Conservation (phyloP, 768 basidiomycete genomes). For the Dacryopinax spathularia region DNA sequence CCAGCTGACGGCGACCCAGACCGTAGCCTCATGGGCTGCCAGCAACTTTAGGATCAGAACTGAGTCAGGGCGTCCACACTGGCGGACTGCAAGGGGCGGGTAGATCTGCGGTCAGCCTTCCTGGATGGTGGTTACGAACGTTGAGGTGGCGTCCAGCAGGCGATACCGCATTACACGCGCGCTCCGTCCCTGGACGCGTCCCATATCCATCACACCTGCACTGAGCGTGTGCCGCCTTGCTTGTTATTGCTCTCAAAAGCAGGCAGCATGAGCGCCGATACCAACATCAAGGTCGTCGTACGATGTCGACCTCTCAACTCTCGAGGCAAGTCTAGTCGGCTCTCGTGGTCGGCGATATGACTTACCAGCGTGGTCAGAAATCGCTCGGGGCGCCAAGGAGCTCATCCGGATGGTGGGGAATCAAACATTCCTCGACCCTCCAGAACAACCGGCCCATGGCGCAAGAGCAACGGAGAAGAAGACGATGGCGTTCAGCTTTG, state of each 20-base stretch:
- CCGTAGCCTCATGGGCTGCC: no score
- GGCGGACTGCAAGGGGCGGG: no score
- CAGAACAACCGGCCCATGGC: conserved; percentile 33
- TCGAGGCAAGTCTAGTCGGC: conserved; percentile 49
- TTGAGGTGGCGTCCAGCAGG: no score
- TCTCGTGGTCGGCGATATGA: neutral
- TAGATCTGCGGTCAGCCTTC: no score
- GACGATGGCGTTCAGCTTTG: conserved; percentile 82
- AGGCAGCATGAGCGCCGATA: conserved; percentile 5
- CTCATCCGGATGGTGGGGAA: conserved; percentile 93
- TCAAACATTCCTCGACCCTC: conserved; percentile 84
- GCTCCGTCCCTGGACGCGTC: neutral
- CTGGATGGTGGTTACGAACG: no score
- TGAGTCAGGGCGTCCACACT: no score
- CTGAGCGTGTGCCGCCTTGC: neutral
- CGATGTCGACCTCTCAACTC: conserved; percentile 95
- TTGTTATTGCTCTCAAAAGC: neutral
- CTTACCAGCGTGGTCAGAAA: conserved; percentile 39
- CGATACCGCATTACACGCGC: neutral
- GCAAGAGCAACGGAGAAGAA: conserved; percentile 64
- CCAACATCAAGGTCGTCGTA: conserved; percentile 43
- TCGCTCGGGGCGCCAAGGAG: conserved; percentile 81
- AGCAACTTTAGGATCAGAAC: no score
- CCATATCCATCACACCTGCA: neutral
- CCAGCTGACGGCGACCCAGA: no score